Evolutionary conservation across 176 grass and related monocot genomes (phyloP).

Genomic region (Oryza australiensis): DNA sequence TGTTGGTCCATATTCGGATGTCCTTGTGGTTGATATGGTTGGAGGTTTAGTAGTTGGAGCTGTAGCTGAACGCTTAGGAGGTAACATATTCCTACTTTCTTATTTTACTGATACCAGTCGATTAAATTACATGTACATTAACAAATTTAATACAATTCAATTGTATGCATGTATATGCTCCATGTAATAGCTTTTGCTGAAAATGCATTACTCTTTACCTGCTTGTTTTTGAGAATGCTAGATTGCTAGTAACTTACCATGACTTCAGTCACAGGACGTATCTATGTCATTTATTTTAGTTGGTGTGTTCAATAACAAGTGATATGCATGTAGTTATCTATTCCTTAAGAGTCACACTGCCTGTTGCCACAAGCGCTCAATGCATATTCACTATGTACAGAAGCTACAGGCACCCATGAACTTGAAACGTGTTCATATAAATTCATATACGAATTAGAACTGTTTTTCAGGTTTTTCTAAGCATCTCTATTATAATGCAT

Average conservation of each 20-base stretch:
- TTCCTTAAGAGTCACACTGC: neutral
- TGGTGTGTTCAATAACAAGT: slow-evolving; percentile 3
- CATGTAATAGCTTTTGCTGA: neutral
- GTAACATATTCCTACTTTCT: slow-evolving; percentile 43
- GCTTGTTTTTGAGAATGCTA: neutral
- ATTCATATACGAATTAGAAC: neutral
- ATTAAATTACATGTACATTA: slow-evolving; percentile 14
- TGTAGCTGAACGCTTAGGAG: slow-evolving; percentile 89
- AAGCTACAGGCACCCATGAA: neutral
- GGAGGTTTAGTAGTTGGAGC: slow-evolving; percentile 83
- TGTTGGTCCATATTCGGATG: slow-evolving; percentile 83
- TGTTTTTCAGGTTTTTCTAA: neutral
- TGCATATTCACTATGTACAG: neutral
- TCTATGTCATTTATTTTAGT: neutral
- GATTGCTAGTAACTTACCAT: neutral
- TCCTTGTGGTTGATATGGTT: slow-evolving; percentile 85
- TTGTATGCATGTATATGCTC: neutral
- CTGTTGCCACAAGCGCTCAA: slow-evolving; percentile 19
- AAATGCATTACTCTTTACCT: neutral
- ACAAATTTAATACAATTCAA: neutral
- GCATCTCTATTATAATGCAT: neutral
- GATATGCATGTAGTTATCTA: neutral
- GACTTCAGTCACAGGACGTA: neutral
- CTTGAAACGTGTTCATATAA: neutral
- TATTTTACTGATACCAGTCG: neutral